Conservation (phyloP, 2,329 filamentous ascomycete genomes). For the Fusarium illudens region DNA sequence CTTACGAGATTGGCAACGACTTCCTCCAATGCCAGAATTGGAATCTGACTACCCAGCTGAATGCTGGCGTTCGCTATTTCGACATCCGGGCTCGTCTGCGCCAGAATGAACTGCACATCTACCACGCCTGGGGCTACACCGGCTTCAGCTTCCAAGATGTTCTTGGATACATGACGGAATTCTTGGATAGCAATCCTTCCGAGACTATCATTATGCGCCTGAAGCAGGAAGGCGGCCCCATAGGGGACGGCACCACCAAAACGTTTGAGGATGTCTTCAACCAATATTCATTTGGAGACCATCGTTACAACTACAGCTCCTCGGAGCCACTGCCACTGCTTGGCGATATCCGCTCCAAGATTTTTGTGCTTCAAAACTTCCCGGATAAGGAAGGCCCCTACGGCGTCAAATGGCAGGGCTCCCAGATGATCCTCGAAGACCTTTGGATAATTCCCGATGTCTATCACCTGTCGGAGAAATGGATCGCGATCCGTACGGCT, state of each 20-base stretch:
- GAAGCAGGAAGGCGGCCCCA: conserved; percentile 56
- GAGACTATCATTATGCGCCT: conserved; percentile 61
- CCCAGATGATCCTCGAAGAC: conserved; percentile 58
- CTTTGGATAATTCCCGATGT: conserved; percentile 55
- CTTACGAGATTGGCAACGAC: conserved; percentile 50
- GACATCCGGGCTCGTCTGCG: conserved; percentile 58
- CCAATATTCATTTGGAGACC: conserved; percentile 48
- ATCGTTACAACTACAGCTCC: conserved; percentile 49
- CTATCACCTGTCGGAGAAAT: conserved; percentile 56
- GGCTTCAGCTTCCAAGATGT: conserved; percentile 56
- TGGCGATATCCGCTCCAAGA: conserved; percentile 55
- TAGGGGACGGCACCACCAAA: conserved; percentile 47
- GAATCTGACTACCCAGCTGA: conserved; percentile 55
- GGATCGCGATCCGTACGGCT: conserved; percentile 53
- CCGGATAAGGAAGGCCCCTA: conserved; percentile 46
- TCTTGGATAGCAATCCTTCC: conserved; percentile 55
- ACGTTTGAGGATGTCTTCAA: conserved; percentile 59
- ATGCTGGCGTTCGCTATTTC: conserved; percentile 58
- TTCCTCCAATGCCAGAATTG: conserved; percentile 58
- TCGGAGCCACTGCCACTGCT: conserved; percentile 52
- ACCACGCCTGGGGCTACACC: conserved; percentile 57
- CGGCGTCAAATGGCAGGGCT: conserved; percentile 56
- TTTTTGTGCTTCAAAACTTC: conserved; percentile 60
- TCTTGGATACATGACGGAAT: conserved; percentile 54
- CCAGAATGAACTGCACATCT: conserved; percentile 56